Conservation (phyloP, 345 rosid species). For the Eutrema yunnanense region DNA sequence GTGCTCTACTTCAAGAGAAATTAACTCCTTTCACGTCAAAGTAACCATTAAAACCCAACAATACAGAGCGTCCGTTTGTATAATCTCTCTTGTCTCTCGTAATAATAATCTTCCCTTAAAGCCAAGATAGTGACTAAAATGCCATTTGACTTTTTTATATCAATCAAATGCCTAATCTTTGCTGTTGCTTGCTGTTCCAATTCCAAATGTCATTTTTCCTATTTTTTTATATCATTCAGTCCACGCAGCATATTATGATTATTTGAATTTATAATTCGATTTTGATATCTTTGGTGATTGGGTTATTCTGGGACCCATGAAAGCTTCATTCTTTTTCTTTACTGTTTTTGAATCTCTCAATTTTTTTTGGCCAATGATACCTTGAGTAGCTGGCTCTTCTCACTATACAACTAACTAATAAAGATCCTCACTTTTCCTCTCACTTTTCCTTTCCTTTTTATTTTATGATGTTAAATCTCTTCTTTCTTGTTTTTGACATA, state of each 20-base stretch:
- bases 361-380: neutral
- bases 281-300: constrained; percentile 18
- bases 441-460: no score
- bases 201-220: neutral
- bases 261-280: neutral
- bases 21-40: constrained; percentile 10
- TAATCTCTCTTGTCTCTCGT: neutral
- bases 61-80: neutral
- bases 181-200: constrained; percentile 33
- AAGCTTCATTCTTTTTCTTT: constrained; percentile 2
- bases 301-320: constrained; percentile 21
- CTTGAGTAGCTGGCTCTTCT: neutral
- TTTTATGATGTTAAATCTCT: neutral
- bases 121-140: constrained; percentile 6
- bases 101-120: constrained; percentile 4
- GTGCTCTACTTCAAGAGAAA: neutral
- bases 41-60: neutral
- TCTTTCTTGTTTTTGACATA: neutral
- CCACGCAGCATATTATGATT: constrained; percentile 17
- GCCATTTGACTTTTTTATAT: constrained; percentile 24
- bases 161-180: constrained; percentile 23
- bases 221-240: neutral
- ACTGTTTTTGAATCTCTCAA: neutral
- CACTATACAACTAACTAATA: constrained; percentile 3
- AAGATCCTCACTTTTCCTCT: constrained; percentile 19